Conservation (phyloP, 129 eudicot species). For the Dittrichia graveolens region DNA sequence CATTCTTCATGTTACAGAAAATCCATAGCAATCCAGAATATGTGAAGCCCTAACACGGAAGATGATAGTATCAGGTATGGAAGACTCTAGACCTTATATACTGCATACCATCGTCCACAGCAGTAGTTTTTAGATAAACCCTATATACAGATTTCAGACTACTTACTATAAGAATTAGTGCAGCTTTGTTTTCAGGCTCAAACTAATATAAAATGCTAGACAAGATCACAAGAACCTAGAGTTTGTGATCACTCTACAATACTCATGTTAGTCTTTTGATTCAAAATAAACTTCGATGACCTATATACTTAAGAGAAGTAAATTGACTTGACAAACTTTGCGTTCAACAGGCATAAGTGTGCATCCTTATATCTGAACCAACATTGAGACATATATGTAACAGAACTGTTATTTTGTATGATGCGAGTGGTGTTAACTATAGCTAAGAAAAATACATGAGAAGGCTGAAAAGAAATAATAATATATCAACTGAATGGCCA, state of each 20-base stretch:
- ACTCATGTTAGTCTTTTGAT: not conserved
- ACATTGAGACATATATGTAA: not conserved
- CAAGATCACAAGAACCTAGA: not conserved
- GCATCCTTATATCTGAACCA: constrained; percentile 13
- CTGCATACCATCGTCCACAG: no score
- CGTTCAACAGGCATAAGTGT: not conserved
- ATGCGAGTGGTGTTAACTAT: not conserved
- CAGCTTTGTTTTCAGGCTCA: no score
- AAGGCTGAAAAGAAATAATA: constrained; percentile 1
- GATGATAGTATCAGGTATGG: no score
- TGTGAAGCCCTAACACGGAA: no score
- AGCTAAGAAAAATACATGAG: not conserved
- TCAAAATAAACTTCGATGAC: not conserved
- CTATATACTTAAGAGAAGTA: not conserved
- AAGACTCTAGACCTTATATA: no score
- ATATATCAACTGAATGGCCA: not conserved
- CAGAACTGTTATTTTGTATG: constrained; percentile 2
- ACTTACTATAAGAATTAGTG: no score
- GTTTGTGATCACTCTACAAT: no score
- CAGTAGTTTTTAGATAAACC: no score
- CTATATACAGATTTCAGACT: no score
- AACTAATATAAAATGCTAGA: no score
- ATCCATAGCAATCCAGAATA: no score
- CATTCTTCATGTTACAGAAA: no score
- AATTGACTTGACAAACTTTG: not conserved